Percentiles rank a stretch among this genome's conserved stretches.
phyloP scores from a whole-genome alignment of 371 early-diverging fungal species.

The Actinomortierella wolfii region DNA sequence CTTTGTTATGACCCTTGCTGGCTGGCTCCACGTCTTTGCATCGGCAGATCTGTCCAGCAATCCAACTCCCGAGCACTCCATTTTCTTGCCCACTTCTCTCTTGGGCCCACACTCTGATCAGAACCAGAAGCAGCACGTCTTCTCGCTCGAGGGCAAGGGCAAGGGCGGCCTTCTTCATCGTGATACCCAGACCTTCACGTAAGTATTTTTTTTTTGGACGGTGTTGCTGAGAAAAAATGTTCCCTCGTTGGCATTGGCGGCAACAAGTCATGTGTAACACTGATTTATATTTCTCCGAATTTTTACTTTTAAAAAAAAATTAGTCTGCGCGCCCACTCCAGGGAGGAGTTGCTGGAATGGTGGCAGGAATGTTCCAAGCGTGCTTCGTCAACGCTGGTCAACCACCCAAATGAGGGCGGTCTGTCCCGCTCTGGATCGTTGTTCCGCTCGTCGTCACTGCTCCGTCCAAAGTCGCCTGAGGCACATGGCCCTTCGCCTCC shows the following conservation, averaged over 20 bases:
- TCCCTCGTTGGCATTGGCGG: too few species aligned
- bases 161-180: conserved; percentile 39
- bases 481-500: conserved; percentile 23
- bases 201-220: conserved; percentile 8
- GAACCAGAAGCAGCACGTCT: conserved; percentile 36
- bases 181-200: conserved; percentile 42
- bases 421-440: conserved; percentile 27
- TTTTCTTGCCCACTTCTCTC: conserved; percentile 33
- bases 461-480: conserved; percentile 10
- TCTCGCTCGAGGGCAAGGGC: conserved; percentile 42
- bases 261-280: background rate
- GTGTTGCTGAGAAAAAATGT: too few species aligned
- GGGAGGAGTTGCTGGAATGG: conserved; percentile 44
- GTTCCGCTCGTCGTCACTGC: conserved; percentile 18
- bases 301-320: background rate
- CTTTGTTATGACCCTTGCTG: conserved; percentile 31
- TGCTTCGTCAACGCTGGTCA: conserved; percentile 22
- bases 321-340: conserved; percentile 35
- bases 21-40: conserved; percentile 39
- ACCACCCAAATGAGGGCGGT: conserved; percentile 23
- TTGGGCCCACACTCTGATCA: conserved; percentile 33
- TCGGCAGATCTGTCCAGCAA: conserved; percentile 27
- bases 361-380: conserved; percentile 43
- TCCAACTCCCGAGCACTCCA: conserved; percentile 31
- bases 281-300: background rate